Evolutionary conservation across 805 yeast species (phyloP), one percentile per base, ranked within the genome.

Genomic region (Candida schatavii): DNA sequence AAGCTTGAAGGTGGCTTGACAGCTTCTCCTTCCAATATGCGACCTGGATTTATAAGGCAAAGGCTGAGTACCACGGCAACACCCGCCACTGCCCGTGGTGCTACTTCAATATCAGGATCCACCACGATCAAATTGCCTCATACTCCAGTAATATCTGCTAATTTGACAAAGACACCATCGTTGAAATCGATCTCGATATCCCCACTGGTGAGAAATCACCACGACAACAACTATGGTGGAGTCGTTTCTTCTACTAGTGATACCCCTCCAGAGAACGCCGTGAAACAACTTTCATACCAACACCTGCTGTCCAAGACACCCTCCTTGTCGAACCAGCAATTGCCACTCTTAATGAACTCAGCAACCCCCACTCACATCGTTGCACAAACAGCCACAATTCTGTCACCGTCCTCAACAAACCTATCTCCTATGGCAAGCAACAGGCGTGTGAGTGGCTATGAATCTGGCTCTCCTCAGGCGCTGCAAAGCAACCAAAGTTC

Each of bases 141-240:
- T 7, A 38, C 41, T 5, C 41, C 41, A 2, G n/a, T 27, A 4
- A 14, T 36, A 14, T 57, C 32, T 47, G 50, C 37, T 41, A 46
- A 39, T 40, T 43, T 40, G 46, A 46, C 21, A 56, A 55, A 60
- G 29, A 56, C 66, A 0, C 69, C 66, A 10, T 65, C 74, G 1
- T 52, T 70, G 30, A 67, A 67, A 40, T 60, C 70, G 3, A 55
- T 70, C 4, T 63, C 71, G 3, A 66, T 67, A 7, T 62, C 71
- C 10, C 73, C 72, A 7, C 64, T 64, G 40, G 47, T 55, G 0
- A 46, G 64, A 37, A 39, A 41, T 23, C 9, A 23, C 27, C 14
- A 46, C n/a, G 22, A 26, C 18, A 26, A 9, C 19, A 31, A 23
- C 11, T 23, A 23, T 14, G 19, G 7, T 33, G 7, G 5, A 10